phyloP scores from a whole-genome alignment of 768 basidiomycete species.

The Pisolithus sp. region DNA sequence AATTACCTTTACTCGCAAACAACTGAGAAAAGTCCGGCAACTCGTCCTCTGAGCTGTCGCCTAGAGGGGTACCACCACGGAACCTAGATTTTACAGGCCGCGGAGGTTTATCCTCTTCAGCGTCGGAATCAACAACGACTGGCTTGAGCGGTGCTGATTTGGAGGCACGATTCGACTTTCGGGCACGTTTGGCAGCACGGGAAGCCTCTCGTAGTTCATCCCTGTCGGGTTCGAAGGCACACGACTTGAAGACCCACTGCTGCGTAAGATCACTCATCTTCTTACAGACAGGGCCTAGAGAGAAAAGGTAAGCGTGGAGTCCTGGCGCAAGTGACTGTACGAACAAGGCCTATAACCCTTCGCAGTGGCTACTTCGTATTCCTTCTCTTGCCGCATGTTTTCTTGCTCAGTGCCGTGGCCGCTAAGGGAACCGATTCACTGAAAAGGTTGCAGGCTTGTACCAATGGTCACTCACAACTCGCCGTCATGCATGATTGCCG shows the following conservation, averaged over 20 bases:
- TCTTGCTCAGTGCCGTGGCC: constrained; percentile 51
- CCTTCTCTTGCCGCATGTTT: constrained; percentile 48
- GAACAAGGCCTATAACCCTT: constrained; percentile 56
- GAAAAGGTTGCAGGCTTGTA: neutral
- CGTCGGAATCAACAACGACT: constrained; percentile 6
- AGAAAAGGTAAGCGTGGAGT: neutral
- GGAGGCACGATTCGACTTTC: constrained; percentile 1
- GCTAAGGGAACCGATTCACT: constrained; percentile 21
- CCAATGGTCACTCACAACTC: constrained; percentile 42
- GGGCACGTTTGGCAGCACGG: constrained; percentile 26
- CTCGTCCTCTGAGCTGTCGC: constrained; percentile 47
- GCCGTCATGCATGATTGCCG: constrained; percentile 49
- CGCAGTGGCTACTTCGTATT: constrained; percentile 48
- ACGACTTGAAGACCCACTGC: constrained; percentile 49
- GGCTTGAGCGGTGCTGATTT: constrained; percentile 5
- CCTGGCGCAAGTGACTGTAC: constrained; percentile 11
- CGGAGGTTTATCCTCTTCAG: neutral
- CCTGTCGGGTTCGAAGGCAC: constrained; percentile 63
- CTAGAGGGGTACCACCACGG: constrained; percentile 14
- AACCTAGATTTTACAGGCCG: constrained; percentile 2
- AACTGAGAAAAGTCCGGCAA: constrained; percentile 43
- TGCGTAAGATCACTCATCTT: constrained; percentile 51
- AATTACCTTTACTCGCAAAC: constrained; percentile 20
- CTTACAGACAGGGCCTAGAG: constrained; percentile 60
- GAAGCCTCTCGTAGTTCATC: constrained; percentile 45